phyloP scores from a whole-genome alignment of 176 grass and related monocot species.

The Themeda triandra region DNA sequence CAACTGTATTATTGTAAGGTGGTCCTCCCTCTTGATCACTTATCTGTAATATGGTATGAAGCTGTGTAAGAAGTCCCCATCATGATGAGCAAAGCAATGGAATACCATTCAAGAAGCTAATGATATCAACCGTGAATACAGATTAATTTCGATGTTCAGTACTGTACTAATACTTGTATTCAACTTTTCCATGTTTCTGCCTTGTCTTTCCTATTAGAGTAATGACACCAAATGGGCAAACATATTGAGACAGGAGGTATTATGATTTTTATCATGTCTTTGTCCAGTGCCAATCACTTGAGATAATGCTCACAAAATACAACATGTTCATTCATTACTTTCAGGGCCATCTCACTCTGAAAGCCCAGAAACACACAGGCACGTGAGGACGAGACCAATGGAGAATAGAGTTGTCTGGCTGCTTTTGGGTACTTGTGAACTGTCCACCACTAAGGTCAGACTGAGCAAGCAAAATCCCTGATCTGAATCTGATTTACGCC shows the following conservation, averaged over 20 bases:
- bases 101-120: slow-evolving; percentile 12
- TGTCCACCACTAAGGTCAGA: neutral
- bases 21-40: slow-evolving; percentile 71
- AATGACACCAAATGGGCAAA: slow-evolving; percentile 3
- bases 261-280: neutral
- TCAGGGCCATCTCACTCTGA: neutral
- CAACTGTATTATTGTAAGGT: slow-evolving; percentile 62
- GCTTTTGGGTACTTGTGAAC: slow-evolving; percentile 15
- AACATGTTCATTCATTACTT: neutral
- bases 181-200: neutral
- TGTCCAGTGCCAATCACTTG: neutral
- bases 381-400: neutral
- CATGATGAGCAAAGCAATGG: slow-evolving; percentile 25
- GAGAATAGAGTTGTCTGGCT: neutral
- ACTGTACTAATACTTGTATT: slow-evolving; percentile 9
- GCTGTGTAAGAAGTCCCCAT: slow-evolving; percentile 11
- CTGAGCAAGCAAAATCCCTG: neutral
- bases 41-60: slow-evolving; percentile 47
- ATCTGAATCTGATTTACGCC: neutral
- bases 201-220: neutral
- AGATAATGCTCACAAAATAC: neutral
- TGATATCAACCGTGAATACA: neutral
- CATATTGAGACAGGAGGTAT: neutral
- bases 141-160: slow-evolving; percentile 5
- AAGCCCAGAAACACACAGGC: neutral